Evolutionary conservation across 2,329 filamentous ascomycete species (phyloP).

Genomic region (Botrytis elliptica): DNA sequence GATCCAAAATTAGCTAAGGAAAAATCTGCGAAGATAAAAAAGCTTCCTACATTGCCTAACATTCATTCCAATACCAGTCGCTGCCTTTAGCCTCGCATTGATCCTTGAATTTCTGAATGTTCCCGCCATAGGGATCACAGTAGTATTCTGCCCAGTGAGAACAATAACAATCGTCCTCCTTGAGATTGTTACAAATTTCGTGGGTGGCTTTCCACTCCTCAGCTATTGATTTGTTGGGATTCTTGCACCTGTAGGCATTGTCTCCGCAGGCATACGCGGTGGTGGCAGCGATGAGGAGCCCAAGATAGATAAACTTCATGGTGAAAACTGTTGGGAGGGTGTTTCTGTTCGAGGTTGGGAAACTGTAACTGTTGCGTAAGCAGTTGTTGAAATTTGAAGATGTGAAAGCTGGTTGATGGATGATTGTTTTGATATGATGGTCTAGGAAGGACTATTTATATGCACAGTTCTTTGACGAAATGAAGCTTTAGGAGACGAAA

Average conservation of each 20-base stretch:
- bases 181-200: background rate
- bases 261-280: background rate
- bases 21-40: fast-evolving
- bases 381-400: background rate
- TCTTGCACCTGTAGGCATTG: background rate
- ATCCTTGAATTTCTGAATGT: background rate
- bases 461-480: background rate
- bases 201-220: background rate
- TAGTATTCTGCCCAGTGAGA: background rate
- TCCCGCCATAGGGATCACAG: background rate
- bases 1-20: background rate
- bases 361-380: background rate
- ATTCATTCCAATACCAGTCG: background rate
- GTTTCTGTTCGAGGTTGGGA: background rate
- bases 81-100: background rate
- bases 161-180: slow-evolving; percentile 2
- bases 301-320: background rate
- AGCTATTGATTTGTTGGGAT: background rate
- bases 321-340: background rate
- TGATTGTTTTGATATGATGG: background rate
- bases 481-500: background rate
- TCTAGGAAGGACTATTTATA: background rate
- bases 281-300: background rate
- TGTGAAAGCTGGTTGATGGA: background rate
- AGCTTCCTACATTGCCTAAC: background rate